Base-by-base conservation (phyloP, 352 stramenopile genomes). In the Phytophthora hybrid region DNA sequence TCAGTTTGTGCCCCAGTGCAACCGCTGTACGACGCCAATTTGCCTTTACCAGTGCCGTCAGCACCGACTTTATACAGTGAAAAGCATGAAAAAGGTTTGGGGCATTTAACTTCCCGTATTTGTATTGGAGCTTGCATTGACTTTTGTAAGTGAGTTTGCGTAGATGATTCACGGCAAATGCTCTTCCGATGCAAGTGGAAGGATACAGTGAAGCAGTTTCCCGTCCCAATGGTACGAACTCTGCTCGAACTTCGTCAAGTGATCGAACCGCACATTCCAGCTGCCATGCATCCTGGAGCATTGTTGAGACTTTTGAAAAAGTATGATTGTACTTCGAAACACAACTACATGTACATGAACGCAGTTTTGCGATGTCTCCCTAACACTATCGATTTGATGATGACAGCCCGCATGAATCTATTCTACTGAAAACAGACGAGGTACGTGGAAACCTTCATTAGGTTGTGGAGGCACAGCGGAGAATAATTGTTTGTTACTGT, bases 141-240 rank as follows among this genome's bases (percentile, higher is more conserved):
- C 18, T 41, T 19, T 51, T 51, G 41, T 51, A 10, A 4, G 4
- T 49, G 26, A 39, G 9, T 59, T 54, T 53, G 5, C 11, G 13
- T 26, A 66, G 49, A 66, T 62, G 57, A 74, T 53, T 66, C 61
- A n/a, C 63, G 52, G 58, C 59, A 79, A 63, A 67, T 92, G 44
- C 65, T 79, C 31, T 86, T 93, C 54, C 84, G 84, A 59, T 93
- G 88, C 83, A 94, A 94, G 63, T 93, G 79, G 78, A 79, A 78
- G 14, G 77, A 81, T 39, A 72, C 71, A 19, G 73, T 77, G 34
- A 79, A 80, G 46, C 75, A 88, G 26, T 91, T 94, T 47, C 63
- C 67, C 2, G 77, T 80, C 5, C 71, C 60, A 19, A 66, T 67
- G 6, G 74, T 82, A 21, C 34, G 56, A 3, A 84, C 70, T 5